Percentiles rank a stretch among this genome's conserved stretches.
These are phyloP conservation scores for Fonsecaea pedrosoi DNA, from an alignment of 2,329 filamentous ascomycete genomes.

Conservation along the genomic window DNA sequence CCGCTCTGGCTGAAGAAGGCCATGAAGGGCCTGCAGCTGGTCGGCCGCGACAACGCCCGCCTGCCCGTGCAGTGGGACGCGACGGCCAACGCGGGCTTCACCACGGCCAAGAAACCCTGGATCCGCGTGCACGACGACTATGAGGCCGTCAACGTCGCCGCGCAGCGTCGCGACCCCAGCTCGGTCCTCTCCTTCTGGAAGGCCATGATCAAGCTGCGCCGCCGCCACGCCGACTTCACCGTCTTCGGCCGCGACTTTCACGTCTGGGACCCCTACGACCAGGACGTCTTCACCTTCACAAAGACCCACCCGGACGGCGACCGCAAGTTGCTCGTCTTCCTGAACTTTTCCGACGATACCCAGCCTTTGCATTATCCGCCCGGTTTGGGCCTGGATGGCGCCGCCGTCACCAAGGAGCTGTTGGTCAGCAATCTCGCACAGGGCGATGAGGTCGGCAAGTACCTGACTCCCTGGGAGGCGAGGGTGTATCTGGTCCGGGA, in stretches of 20 bases:
- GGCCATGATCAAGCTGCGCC: slow-evolving; percentile 64
- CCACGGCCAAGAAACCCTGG: slow-evolving; percentile 65
- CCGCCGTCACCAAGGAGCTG: slow-evolving; percentile 27
- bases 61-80: slow-evolving; percentile 75
- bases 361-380: slow-evolving; percentile 37
- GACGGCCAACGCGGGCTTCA: slow-evolving; percentile 69
- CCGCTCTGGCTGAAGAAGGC: slow-evolving; percentile 53
- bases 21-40: slow-evolving; percentile 55
- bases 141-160: slow-evolving; percentile 65
- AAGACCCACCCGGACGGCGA: slow-evolving; percentile 45
- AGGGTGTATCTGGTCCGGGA: slow-evolving; percentile 36
- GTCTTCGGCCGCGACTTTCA: slow-evolving; percentile 69
- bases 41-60: slow-evolving; percentile 71
- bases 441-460: slow-evolving; percentile 31
- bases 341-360: slow-evolving; percentile 38
- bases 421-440: slow-evolving; percentile 30
- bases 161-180: slow-evolving; percentile 47
- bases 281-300: slow-evolving; percentile 63
- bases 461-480: slow-evolving; percentile 39
- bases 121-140: slow-evolving; percentile 73
- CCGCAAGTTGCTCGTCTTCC: slow-evolving; percentile 34
- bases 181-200: slow-evolving; percentile 70
- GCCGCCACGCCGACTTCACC: slow-evolving; percentile 66
- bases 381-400: slow-evolving; percentile 19
- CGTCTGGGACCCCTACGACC: slow-evolving; percentile 59